phyloP scores from a whole-genome alignment of 1,284 basidiomycete species.

The Rhodotorula sp. region DNA sequence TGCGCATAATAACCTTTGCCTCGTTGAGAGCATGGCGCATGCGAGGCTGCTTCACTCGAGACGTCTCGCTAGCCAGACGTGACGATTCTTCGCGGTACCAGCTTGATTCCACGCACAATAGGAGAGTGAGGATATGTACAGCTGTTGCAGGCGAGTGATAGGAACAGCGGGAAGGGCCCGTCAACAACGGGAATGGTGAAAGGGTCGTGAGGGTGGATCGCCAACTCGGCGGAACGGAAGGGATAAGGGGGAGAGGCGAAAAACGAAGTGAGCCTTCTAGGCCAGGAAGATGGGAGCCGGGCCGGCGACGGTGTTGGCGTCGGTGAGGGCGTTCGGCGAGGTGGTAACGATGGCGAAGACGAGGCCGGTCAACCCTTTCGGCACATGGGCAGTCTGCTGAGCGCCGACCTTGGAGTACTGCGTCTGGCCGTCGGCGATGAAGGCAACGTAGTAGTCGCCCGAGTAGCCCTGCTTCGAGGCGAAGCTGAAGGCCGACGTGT shows the following conservation, averaged over 20 bases:
- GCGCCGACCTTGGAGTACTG: conserved; percentile 34
- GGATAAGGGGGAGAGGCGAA: not conserved
- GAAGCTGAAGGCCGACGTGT: conserved; percentile 45
- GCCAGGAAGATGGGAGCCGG: conserved; percentile 49
- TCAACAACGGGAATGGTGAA: too few relatives aligned
- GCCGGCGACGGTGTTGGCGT: conserved; percentile 54
- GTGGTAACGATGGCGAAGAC: conserved; percentile 46
- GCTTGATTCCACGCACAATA: too few relatives aligned
- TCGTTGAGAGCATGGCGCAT: too few relatives aligned
- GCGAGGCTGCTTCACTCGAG: too few relatives aligned
- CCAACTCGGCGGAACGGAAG: too few relatives aligned
- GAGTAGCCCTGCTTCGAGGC: conserved; percentile 44
- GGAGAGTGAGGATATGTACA: too few relatives aligned
- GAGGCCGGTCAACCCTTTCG: not conserved
- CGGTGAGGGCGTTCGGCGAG: conserved; percentile 45
- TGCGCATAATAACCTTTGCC: too few relatives aligned
- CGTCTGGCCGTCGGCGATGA: conserved; percentile 51
- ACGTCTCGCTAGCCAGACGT: too few relatives aligned
- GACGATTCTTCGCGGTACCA: too few relatives aligned
- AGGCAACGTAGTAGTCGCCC: conserved; percentile 47
- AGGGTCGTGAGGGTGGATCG: too few relatives aligned
- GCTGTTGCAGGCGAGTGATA: too few relatives aligned
- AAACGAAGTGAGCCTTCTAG: not conserved
- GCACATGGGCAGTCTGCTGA: conserved; percentile 4
- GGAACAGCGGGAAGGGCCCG: too few relatives aligned